Evolutionary conservation across 148 eudicot genomes (phyloP), one percentile per base, ranked within the genome.

Genomic region (Mesembryanthemum crystallinum): DNA sequence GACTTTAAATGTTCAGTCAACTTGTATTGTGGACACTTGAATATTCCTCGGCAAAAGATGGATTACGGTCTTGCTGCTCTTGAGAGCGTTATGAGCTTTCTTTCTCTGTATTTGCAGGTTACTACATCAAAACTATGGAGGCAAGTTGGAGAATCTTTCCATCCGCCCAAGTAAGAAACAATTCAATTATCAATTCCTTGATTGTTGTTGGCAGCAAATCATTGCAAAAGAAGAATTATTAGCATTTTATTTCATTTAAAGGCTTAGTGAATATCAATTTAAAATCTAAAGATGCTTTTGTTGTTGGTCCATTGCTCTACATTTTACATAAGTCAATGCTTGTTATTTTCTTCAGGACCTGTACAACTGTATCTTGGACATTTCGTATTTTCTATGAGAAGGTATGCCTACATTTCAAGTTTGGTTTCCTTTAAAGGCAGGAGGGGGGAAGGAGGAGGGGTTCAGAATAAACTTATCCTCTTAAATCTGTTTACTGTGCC

Each of bases 301-400:
- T 8, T 28, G 59, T 30, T 21, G 47, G 69, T 45, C 52, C 24
- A 32, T 23, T 49, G 43, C 25, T 67, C 2, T 23, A 66, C 77
- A 32, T 73, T 18, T 27, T 33, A 79, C 27, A 7, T 27, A 24
- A 54, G 17, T 63, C 27, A 60, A 60, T n/a, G 17, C 24, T 64
- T 27, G 15, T 21, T 32, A 69, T 35, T 63, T 77, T 71, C 8
- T 42, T 68, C 90, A 95, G 99, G 96, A 95, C 99, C n/a, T 95
- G 99, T 84, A 95, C 99, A 61, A 95, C 99, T 21, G 88, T 91
- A 49, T 92, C 99, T 47, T 95, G 96, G 96, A 92, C 99, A 69
- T 95, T 95, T 78, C 97, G 98, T 32, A 90, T 88, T 76, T 92
- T 95, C 80, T 95, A 95, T 72, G 98, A 95, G 88, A 92, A 95